Evolutionary conservation across 208 protist species (phyloP).

Genomic region (Leishmania turanica): DNA sequence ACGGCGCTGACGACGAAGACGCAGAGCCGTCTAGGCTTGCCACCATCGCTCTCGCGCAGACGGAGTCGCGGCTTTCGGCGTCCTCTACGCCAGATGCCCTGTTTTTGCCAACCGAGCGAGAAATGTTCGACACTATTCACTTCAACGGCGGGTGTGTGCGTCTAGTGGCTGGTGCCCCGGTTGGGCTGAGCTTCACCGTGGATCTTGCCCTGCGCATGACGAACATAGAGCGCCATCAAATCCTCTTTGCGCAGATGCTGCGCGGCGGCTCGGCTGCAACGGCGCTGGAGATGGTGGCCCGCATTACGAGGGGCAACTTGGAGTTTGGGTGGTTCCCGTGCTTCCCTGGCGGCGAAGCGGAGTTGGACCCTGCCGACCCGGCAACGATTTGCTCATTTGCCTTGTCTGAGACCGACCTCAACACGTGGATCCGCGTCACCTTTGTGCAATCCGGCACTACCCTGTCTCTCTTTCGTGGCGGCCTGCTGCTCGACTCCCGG

Average conservation of each 20-base stretch:
- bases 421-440: constrained; percentile 70
- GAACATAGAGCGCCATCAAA: constrained; percentile 54
- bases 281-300: constrained; percentile 47
- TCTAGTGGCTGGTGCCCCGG: constrained; percentile 35
- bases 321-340: constrained; percentile 65
- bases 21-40: background rate
- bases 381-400: constrained; percentile 23
- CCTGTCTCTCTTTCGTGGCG: constrained; percentile 69
- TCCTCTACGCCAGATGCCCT: constrained; percentile 25
- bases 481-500: constrained; percentile 52
- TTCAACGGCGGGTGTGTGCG: constrained; percentile 75
- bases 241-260: constrained; percentile 70
- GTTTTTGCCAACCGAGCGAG: constrained; percentile 11
- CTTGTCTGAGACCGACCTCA: constrained; percentile 16
- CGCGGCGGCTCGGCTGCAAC: constrained; percentile 5
- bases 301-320: constrained; percentile 42
- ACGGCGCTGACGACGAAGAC: constrained; percentile 4
- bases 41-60: constrained; percentile 7
- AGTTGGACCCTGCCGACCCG: constrained; percentile 11
- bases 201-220: constrained; percentile 61
- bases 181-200: constrained; percentile 74
- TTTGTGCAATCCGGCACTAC: constrained; percentile 63
- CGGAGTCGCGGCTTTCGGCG: constrained; percentile 16
- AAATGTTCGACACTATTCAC: constrained; percentile 56
- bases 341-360: constrained; percentile 20